Evolutionary conservation across 805 yeast species (phyloP), one percentile per base, ranked within the genome.

Genomic region (Kurtzmaniella cleridarum): DNA sequence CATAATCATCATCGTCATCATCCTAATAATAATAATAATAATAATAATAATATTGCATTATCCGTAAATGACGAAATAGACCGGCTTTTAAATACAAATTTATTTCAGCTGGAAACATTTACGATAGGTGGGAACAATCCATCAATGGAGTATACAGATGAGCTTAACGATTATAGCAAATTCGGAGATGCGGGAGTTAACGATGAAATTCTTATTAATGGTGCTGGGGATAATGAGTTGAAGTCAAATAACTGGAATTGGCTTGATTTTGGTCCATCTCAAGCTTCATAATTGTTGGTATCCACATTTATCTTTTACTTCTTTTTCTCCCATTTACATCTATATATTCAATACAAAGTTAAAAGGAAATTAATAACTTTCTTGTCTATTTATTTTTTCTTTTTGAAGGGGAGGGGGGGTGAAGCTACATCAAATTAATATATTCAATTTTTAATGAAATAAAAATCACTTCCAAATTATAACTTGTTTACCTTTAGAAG

Each of bases 401-500:
- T 16, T 36, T 23, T 32, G 11, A 20, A 18, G 20, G n/a, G n/a
- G n/a, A n/a, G n/a, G n/a, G n/a, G n/a, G n/a, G n/a, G n/a, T n/a
- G n/a, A n/a, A n/a, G n/a, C n/a, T n/a, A n/a, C n/a, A n/a, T n/a
- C n/a, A n/a, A n/a, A n/a, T n/a, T n/a, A n/a, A 5, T n/a, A 30
- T 27, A 30, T 39, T 39, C 23, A 26, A 20, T 29, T 15, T 30
- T 34, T 6, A 39, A 23, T 30, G 18, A 17, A 7, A 35, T 29
- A 33, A 11, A 6, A 17, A 15, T 30, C 36, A 43, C 9, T 42
- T 30, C 27, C 38, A 47, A 14, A 47, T 50, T 40, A 73, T 54
- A 7, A 75, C 50, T 51, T 75, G 76, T 46, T 75, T 75, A 24
- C 76, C 76, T 37, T 55, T 57, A 1, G 40, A 15, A 28, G 72